Conservation (phyloP, 2,329 filamentous ascomycete genomes). For the Botryotinia convoluta region DNA sequence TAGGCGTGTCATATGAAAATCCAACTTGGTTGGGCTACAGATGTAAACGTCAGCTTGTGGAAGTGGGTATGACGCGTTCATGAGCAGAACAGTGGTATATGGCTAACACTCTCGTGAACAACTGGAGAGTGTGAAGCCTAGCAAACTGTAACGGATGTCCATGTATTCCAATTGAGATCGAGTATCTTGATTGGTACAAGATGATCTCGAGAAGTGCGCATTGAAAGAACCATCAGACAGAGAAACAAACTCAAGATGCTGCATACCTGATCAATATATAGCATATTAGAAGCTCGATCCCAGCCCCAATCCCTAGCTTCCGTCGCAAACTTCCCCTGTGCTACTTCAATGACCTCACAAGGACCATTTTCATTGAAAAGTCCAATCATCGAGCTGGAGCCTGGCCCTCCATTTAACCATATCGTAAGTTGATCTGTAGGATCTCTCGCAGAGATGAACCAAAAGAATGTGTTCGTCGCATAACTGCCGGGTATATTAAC, state of each 20-base stretch:
- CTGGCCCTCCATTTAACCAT: slow-evolving; percentile 68
- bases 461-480: slow-evolving; percentile 50
- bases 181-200: slow-evolving; percentile 50
- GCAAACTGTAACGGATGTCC: not conserved
- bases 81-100: not conserved
- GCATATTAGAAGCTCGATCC: slow-evolving; percentile 58
- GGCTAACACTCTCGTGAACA: not conserved
- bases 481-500: slow-evolving; percentile 58
- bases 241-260: not conserved
- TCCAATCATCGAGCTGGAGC: slow-evolving; percentile 62
- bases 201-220: not conserved
- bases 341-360: slow-evolving; percentile 50
- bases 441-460: slow-evolving; percentile 47
- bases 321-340: slow-evolving; percentile 51
- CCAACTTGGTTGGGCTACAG: slow-evolving; percentile 66
- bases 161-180: slow-evolving; percentile 30
- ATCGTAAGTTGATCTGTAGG: slow-evolving; percentile 54
- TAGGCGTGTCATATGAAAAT: slow-evolving; percentile 63
- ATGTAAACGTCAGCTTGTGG: slow-evolving; percentile 37
- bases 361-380: slow-evolving; percentile 61
- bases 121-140: not conserved
- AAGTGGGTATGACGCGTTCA: not conserved
- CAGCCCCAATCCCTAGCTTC: slow-evolving; percentile 61
- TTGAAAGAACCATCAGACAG: not conserved
- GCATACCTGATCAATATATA: slow-evolving; percentile 52